Conservation (phyloP, 768 basidiomycete genomes). For the Collybia sp. region DNA sequence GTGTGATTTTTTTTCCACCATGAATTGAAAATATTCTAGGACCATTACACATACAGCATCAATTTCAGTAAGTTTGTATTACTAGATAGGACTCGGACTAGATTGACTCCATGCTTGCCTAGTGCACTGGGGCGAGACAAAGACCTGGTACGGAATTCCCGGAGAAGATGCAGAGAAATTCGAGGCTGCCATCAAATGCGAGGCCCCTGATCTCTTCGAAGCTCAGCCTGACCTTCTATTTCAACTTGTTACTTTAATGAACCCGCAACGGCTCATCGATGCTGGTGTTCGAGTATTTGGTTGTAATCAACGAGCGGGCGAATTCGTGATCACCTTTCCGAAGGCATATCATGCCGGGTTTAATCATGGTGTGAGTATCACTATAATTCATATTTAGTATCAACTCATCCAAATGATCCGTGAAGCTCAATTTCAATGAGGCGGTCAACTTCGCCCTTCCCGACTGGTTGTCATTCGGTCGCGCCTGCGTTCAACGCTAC, state of each 20-base stretch:
- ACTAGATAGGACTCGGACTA: slow-evolving; percentile 7
- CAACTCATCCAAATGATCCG: slow-evolving; percentile 13
- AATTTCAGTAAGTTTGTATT: slow-evolving; percentile 70
- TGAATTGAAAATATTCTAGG: slow-evolving; percentile 39
- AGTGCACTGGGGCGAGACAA: slow-evolving; percentile 99
- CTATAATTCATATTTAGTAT: background rate
- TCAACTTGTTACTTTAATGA: slow-evolving; percentile 97
- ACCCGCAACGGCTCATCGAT: slow-evolving; percentile 78
- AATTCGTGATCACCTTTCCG: slow-evolving; percentile 97
- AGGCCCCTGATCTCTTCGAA: slow-evolving; percentile 97
- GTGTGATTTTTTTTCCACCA: slow-evolving; percentile 5
- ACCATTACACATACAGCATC: slow-evolving; percentile 96
- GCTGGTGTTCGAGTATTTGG: slow-evolving; percentile 91
- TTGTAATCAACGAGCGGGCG: slow-evolving; percentile 95
- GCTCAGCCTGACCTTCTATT: slow-evolving; percentile 96
- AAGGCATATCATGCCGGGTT: slow-evolving; percentile 98
- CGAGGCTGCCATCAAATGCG: slow-evolving; percentile 89
- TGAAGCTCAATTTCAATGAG: slow-evolving; percentile 95
- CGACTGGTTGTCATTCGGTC: slow-evolving; percentile 87
- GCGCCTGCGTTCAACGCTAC: slow-evolving; percentile 87
- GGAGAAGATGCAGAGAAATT: slow-evolving; percentile 95
- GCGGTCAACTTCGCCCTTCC: slow-evolving; percentile 98
- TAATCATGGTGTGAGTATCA: slow-evolving; percentile 85
- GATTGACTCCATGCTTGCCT: slow-evolving; percentile 12
- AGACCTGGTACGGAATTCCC: slow-evolving; percentile 99